Evolutionary conservation across 2,329 filamentous ascomycete species (phyloP), one percentile per base, ranked within the genome.

Genomic region (Rhexocercosporidium sp.): DNA sequence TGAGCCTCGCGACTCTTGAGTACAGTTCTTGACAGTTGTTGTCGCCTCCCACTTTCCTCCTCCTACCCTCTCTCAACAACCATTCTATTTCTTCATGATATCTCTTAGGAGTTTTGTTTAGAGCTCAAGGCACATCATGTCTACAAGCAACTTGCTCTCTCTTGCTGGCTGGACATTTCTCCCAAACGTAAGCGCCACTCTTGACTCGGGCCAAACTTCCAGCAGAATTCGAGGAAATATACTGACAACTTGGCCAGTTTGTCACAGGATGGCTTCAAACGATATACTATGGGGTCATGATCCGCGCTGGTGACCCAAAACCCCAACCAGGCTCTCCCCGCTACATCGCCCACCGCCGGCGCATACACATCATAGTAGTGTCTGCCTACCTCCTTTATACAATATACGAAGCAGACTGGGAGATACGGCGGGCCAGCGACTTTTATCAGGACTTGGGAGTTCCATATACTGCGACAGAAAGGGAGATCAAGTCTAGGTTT

Each of bases 331-430:
- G 92, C 78, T 84, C 86, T n/a, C 84, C 88, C 1, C 89, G 89
- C 71, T 92, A 88, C 78, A 83, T 85, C 70, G 84, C 86, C 66
- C 92, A 98, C 82, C 90, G 93, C 68, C 91, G 92, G 66, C 87
- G 89, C 74, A 95, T 97, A 77, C 90, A 96, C 78, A 90, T 95
- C 76, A 83, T 90, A 73, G 92, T 98, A 75, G 90, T 98, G 60
- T 83, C 90, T 59, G 81, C 87, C 68, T 99, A 98, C 81, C 92
- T 98, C 44, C 81, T 91, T 71, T 97, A 97, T 84, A 97, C 94
- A 56, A 88, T 98, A 75, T 96, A 94, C 82, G 95, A 98, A 81
- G 91, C 93, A 75, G 92, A 97, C 84, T 89, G 92, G 82, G 89
- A 93, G 70, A 85, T 97, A 31, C 90, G 88, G 70, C 82, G 85